Base-by-base conservation (phyloP, 495 filamentous ascomycete species). In the Podospora pseudopauciseta region DNA sequence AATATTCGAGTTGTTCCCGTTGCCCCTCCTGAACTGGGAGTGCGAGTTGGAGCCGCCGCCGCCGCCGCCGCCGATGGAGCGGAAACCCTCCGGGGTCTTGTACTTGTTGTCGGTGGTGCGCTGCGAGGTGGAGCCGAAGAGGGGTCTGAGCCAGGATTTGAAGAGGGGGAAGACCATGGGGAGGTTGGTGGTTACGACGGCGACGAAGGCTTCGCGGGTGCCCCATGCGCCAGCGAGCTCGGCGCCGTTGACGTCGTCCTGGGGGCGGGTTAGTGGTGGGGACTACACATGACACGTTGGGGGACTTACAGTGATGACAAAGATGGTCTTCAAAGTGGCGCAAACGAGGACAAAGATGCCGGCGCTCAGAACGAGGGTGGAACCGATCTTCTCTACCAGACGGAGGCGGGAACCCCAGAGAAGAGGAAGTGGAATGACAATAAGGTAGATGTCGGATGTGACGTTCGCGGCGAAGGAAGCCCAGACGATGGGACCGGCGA, bases 151-250 rank as follows among this genome's bases (percentile, higher is more conserved):
- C 81, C 81, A 84, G 7, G 67, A 64, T 63, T 80, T 78, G 68
- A 85, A 54, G 4, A 85, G 75, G 44, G 83, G 83, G 78, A 85
- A 85, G 15, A 86, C 71, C 81, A 85, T 84, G 4, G 83, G 84
- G 0, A 86, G 77, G 70, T 85, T 85, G 57, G 81, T 84, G 0
- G 80, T 85, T 19, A 85, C 69, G 5, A 85, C 81, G 15, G 83
- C 79, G 57, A 84, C 83, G 64, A 86, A 85, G 23, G 83, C 80
- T 65, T 85, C 84, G 5, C 84, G 80, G 0, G 82, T 83, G 9
- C 82, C 82, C 84, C 83, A 86, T 55, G 78, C 78, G 26, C 80
- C 80, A 15, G 82, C 81, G 1, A 80, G 71, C 53, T 82, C 72
- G n/a, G 83, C 83, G 54, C 84, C 84, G 26, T 82, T 74, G 34